Conservation (phyloP, 148 eudicot species). For the Vaccinium macrocarpon region DNA sequence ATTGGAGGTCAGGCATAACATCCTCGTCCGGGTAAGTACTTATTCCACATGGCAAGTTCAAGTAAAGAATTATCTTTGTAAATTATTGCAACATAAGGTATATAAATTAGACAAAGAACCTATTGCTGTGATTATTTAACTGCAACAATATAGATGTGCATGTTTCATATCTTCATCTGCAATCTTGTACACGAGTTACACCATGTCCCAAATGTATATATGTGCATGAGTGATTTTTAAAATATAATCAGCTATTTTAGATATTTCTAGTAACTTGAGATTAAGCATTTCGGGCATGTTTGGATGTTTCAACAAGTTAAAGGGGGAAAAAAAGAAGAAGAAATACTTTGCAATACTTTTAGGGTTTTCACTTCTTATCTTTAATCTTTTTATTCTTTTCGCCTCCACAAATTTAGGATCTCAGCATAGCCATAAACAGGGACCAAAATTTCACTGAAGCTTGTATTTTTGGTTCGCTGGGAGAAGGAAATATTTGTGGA, state of each 20-base stretch:
- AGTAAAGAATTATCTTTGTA: background rate
- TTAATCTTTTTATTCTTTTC: too few relatives aligned
- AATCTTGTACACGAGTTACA: background rate
- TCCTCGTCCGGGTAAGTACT: conserved; percentile 22
- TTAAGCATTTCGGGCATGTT: background rate
- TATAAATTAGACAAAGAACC: background rate
- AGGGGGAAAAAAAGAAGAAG: too few relatives aligned
- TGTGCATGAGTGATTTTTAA: background rate
- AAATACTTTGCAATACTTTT: too few relatives aligned
- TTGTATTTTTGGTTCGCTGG: too few relatives aligned
- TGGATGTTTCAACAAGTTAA: background rate
- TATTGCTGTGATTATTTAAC: background rate
- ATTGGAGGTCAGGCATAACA: conserved; percentile 56
- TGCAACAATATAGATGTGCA: background rate
- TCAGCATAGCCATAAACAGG: too few relatives aligned
- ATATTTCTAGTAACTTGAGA: background rate
- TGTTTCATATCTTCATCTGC: background rate
- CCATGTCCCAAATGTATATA: background rate
- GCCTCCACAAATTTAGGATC: too few relatives aligned
- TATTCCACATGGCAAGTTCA: background rate
- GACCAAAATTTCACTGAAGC: too few relatives aligned
- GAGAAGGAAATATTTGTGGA: background rate
- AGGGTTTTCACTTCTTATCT: too few relatives aligned
- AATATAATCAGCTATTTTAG: background rate
- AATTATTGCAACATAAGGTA: background rate